Conservation (phyloP, 257 asterid genomes). For the Solanum chaucha region DNA sequence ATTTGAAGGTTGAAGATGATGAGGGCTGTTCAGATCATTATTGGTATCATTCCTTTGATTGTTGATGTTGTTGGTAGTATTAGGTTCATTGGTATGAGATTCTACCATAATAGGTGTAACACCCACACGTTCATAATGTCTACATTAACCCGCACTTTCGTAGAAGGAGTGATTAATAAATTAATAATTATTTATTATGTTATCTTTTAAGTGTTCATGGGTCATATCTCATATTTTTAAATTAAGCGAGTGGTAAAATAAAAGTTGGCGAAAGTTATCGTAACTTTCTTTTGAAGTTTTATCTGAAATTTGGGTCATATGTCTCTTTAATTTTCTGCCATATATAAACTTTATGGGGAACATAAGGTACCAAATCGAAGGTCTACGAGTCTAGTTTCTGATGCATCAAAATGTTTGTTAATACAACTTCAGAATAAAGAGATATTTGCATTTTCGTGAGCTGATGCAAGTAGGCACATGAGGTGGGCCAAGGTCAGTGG, state of each 20-base stretch:
- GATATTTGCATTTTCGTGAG: background rate
- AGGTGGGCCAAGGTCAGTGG: background rate
- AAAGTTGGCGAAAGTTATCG: too few relatives aligned
- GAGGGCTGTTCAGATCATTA: too few relatives aligned
- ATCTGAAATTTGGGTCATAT: background rate
- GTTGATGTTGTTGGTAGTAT: too few relatives aligned
- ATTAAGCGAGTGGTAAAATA: background rate
- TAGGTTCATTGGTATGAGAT: too few relatives aligned
- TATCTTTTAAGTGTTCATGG: background rate
- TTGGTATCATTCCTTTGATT: too few relatives aligned
- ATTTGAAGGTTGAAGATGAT: too few relatives aligned
- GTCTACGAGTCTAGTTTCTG: background rate
- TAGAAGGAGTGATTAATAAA: too few relatives aligned
- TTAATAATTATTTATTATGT: too few relatives aligned
- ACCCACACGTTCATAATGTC: background rate
- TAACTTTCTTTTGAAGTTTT: too few relatives aligned
- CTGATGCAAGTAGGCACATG: background rate
- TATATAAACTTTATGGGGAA: too few relatives aligned
- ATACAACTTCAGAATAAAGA: background rate
- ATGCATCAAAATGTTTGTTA: background rate
- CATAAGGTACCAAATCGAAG: background rate
- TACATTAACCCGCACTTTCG: background rate
- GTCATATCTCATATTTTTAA: background rate
- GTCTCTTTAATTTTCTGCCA: background rate
- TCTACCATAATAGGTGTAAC: background rate